Evolutionary conservation across 495 filamentous ascomycete species (phyloP).

Genomic region (Oidiodendron maius): DNA sequence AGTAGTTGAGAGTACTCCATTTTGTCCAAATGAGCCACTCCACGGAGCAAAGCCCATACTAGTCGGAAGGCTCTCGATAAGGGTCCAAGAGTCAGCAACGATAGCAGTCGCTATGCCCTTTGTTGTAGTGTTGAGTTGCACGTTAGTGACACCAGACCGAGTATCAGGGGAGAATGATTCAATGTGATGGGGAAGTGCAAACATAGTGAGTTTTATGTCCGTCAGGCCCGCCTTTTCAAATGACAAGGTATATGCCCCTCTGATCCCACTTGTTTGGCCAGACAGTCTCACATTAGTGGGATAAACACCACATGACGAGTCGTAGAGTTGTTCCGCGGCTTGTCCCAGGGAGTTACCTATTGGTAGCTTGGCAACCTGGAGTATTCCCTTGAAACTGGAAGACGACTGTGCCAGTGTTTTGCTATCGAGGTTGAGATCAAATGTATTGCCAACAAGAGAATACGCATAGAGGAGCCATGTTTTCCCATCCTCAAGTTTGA

Average conservation of each 20-base stretch:
- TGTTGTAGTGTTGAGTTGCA: slow-evolving; percentile 73
- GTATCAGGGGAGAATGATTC: slow-evolving; percentile 64
- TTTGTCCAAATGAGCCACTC: slow-evolving; percentile 42
- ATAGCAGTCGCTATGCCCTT: slow-evolving; percentile 78
- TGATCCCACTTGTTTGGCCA: slow-evolving; percentile 50
- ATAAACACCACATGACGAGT: slow-evolving; percentile 71
- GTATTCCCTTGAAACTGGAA: slow-evolving; percentile 53
- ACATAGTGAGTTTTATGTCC: slow-evolving; percentile 66
- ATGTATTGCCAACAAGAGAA: slow-evolving; percentile 37
- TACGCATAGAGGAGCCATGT: slow-evolving; percentile 79
- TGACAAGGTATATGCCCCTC: slow-evolving; percentile 64
- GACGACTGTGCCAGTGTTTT: slow-evolving; percentile 35
- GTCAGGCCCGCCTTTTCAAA: slow-evolving; percentile 63
- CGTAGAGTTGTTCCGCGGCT: slow-evolving; percentile 62
- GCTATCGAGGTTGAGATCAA: slow-evolving; percentile 41
- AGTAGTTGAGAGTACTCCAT: slow-evolving; percentile 42
- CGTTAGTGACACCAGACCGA: slow-evolving; percentile 40
- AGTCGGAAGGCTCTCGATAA: slow-evolving; percentile 73
- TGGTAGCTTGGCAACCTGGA: slow-evolving; percentile 77
- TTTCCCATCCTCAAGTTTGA: slow-evolving; percentile 63
- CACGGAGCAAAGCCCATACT: slow-evolving; percentile 74
- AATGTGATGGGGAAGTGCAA: slow-evolving; percentile 82
- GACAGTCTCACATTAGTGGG: slow-evolving; percentile 54
- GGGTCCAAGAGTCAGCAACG: slow-evolving; percentile 69
- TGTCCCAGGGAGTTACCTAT: slow-evolving; percentile 31